These are phyloP conservation scores for Ceriops tagal DNA, from an alignment of 345 rosid species.

Conservation along the genomic window DNA sequence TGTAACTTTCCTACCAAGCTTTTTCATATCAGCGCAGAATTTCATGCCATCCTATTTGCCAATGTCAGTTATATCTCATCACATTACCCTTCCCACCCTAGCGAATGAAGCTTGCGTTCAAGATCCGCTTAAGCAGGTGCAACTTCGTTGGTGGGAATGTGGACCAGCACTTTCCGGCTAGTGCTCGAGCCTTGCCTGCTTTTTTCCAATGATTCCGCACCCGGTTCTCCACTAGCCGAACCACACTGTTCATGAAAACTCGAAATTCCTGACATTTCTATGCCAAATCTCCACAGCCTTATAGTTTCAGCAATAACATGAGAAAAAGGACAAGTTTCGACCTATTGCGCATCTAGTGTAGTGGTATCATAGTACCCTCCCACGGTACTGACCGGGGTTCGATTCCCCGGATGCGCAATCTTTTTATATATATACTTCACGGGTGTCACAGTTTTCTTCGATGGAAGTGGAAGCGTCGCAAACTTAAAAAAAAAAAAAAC, in stretches of 20 bases:
- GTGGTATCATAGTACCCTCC: conserved; percentile 54
- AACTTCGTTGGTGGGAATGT: conserved; percentile 57
- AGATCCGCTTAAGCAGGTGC: conserved; percentile 56
- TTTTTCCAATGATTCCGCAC: conserved; percentile 35
- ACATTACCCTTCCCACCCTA: conserved; percentile 84
- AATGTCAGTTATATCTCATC: conserved; percentile 23
- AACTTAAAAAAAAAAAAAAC: too few species aligned
- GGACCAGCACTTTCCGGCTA: conserved; percentile 44
- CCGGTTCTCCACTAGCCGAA: conserved; percentile 58
- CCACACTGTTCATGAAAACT: conserved; percentile 66
- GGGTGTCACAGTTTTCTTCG: too few species aligned
- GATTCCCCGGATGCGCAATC: conserved; percentile 89
- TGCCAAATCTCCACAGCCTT: too few species aligned
- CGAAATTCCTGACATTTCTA: conserved; percentile 69
- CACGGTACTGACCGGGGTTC: conserved; percentile 71
- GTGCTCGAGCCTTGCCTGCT: not conserved
- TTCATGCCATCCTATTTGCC: too few species aligned
- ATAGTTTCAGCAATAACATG: too few species aligned
- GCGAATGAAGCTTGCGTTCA: conserved; percentile 45
- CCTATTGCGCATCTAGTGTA: conserved; percentile 37
- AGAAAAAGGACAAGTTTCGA: rapidly evolving
- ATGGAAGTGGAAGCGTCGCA: too few species aligned
- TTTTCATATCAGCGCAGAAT: too few species aligned
- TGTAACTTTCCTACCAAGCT: too few species aligned
- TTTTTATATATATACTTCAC: not conserved